Evolutionary conservation across 2,329 filamentous ascomycete genomes (phyloP).

Genomic region (Hypoxylon sp.): DNA sequence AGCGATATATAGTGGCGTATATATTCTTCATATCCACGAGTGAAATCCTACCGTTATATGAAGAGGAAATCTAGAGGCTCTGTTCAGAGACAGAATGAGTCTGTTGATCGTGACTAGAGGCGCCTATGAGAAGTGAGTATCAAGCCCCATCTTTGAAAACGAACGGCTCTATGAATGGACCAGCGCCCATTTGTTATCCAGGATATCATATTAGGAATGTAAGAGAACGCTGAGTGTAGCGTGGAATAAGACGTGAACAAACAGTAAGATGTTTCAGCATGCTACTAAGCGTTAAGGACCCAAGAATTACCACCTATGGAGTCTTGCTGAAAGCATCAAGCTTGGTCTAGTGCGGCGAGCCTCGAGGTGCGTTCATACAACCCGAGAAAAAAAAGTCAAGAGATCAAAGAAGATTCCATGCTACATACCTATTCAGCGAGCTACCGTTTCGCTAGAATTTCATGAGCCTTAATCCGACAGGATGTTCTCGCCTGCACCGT

Average conservation of each 20-base stretch:
- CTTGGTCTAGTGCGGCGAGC: not conserved
- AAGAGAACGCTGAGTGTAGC: no score
- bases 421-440: not conserved
- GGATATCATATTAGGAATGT: no score
- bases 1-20: not conserved
- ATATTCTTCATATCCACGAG: not conserved
- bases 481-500: conserved; percentile 11
- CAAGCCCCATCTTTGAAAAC: not conserved
- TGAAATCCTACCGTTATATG: not conserved
- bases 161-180: no score
- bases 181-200: no score
- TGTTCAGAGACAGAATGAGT: not conserved
- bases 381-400: not conserved
- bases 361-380: not conserved
- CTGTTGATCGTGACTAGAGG: not conserved
- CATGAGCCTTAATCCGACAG: not conserved
- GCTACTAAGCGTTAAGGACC: not conserved
- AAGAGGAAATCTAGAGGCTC: not conserved
- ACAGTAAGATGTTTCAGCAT: not conserved
- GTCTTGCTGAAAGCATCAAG: not conserved
- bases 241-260: no score
- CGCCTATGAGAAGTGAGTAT: not conserved
- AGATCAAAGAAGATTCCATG: not conserved
- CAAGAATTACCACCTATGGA: not conserved
- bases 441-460: not conserved